A percentile compares a stretch with the other conserved stretches of the same genome.
Conservation (phyloP, 2,329 filamentous ascomycete species). For the Aspergillus alliaceus region DNA sequence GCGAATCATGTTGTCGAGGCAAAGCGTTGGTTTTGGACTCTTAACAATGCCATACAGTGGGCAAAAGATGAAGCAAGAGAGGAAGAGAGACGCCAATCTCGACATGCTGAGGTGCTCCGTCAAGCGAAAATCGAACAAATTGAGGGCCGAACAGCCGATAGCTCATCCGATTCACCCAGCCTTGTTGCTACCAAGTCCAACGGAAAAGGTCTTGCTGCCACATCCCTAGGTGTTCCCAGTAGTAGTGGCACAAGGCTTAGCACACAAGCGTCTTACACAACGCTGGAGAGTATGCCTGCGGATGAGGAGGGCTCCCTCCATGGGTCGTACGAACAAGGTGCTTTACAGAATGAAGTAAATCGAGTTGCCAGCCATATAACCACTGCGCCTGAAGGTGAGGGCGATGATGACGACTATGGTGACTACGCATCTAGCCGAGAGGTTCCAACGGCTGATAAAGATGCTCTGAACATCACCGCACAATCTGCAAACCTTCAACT, state of each 20-base stretch:
- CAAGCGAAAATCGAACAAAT: conserved; percentile 78
- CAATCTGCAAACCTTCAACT: conserved; percentile 92
- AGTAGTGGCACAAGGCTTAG: conserved; percentile 49
- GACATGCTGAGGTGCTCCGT: conserved; percentile 71
- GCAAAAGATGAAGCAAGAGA: conserved; percentile 95
- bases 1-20: conserved; percentile 98
- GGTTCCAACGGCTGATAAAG: conserved; percentile 72
- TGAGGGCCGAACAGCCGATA: conserved; percentile 51
- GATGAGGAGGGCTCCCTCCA: conserved; percentile 56
- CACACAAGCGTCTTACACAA: conserved; percentile 48
- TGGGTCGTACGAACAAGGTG: conserved; percentile 59
- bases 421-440: conserved; percentile 81
- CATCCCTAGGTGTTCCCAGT: conserved; percentile 36
- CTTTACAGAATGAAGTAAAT: conserved; percentile 50
- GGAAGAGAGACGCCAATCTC: conserved; percentile 74
- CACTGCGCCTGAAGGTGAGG: conserved; percentile 59
- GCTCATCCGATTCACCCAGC: conserved; percentile 38
- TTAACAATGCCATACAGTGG: conserved; percentile 99
- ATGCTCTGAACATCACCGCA: conserved; percentile 95
- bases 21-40: conserved; percentile 97
- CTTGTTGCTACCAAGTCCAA: conserved; percentile 33
- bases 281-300: conserved; percentile 47
- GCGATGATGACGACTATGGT: conserved; percentile 72
- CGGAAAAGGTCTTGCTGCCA: conserved; percentile 37
- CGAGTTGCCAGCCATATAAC: conserved; percentile 51